phyloP scores from a whole-genome alignment of 2,329 filamentous ascomycete species.

The Colletotrichum noveboracense region DNA sequence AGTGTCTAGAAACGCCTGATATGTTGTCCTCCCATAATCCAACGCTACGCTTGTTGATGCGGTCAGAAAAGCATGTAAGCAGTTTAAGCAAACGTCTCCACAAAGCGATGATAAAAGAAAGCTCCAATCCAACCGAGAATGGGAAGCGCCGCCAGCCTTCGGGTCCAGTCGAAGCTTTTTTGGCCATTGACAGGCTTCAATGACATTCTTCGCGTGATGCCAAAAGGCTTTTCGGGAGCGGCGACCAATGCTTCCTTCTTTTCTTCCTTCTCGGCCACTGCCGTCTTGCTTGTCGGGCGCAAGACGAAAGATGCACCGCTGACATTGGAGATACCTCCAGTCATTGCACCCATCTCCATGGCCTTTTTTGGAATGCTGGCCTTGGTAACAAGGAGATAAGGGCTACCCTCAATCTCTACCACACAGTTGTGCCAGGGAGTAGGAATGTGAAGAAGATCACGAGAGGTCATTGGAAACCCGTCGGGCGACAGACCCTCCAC shows the following conservation, averaged over 20 bases:
- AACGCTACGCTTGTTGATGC: background rate
- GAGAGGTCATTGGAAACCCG: constrained; percentile 18
- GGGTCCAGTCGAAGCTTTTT: constrained; percentile 4
- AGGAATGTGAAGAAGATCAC: constrained; percentile 37
- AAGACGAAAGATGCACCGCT: constrained; percentile 1
- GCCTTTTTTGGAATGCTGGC: constrained; percentile 21
- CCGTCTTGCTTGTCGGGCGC: background rate
- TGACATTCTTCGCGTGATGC: background rate
- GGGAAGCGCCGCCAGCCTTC: constrained; percentile 7
- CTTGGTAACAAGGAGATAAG: constrained; percentile 26
- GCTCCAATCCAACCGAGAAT: constrained; percentile 4
- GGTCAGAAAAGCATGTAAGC: background rate
- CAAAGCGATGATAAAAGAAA: constrained; percentile 8
- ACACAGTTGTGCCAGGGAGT: constrained; percentile 50
- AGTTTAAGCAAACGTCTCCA: constrained; percentile 7
- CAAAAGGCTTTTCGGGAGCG: background rate
- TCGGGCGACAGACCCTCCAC: constrained; percentile 35
- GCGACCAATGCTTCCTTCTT: background rate
- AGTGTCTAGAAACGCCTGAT: background rate
- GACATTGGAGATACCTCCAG: background rate
- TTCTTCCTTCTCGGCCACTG: background rate
- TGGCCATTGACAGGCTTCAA: background rate
- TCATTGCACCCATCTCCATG: constrained; percentile 2
- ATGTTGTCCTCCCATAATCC: background rate
- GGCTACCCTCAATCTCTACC: constrained; percentile 29